Percentiles rank a stretch among this genome's conserved stretches.
phyloP scores from a whole-genome alignment of 2,329 filamentous ascomycete genomes.

The Cadophora luteo-olivacea region DNA sequence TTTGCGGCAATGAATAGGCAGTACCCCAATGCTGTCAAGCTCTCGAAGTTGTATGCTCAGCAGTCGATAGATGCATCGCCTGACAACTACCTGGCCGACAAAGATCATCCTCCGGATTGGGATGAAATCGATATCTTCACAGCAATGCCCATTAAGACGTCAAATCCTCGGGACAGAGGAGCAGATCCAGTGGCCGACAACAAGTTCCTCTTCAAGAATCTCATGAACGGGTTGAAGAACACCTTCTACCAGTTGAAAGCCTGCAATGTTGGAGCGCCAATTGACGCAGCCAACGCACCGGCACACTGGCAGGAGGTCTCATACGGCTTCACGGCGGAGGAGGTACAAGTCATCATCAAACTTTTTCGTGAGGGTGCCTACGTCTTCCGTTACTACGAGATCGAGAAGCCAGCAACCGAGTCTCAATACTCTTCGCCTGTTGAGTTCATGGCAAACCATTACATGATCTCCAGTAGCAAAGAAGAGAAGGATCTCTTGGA shows the following conservation, averaged over 20 bases:
- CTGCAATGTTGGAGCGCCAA: slow-evolving; percentile 77
- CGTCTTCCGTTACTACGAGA: slow-evolving; percentile 96
- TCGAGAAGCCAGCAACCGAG: slow-evolving; percentile 78
- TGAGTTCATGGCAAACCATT: slow-evolving; percentile 92
- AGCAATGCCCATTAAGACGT: slow-evolving; percentile 94
- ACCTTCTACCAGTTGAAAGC: slow-evolving; percentile 94
- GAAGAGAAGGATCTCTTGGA: slow-evolving; percentile 98
- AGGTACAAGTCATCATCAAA: slow-evolving; percentile 95
- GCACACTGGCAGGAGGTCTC: slow-evolving; percentile 95
- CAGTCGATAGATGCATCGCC: slow-evolving; percentile 66
- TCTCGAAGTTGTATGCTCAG: slow-evolving; percentile 78
- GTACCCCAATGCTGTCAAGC: slow-evolving; percentile 92
- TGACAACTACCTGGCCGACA: slow-evolving; percentile 86
- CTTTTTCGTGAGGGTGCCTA: slow-evolving; percentile 95
- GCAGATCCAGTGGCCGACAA: slow-evolving; percentile 94
- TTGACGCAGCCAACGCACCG: slow-evolving; percentile 81
- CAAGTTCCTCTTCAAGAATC: slow-evolving; percentile 95
- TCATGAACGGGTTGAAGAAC: slow-evolving; percentile 94
- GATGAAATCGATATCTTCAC: slow-evolving; percentile 98
- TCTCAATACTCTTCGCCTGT: slow-evolving; percentile 80
- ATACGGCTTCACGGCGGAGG: slow-evolving; percentile 95
- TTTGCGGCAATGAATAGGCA: slow-evolving; percentile 98
- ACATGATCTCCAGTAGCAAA: slow-evolving; percentile 91
- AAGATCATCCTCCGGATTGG: slow-evolving; percentile 85
- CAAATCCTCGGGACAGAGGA: slow-evolving; percentile 86